Percentiles rank a stretch among this genome's conserved stretches.
Conservation (phyloP, 441 rosid species). For the Rhodomyrtus psidioides region DNA sequence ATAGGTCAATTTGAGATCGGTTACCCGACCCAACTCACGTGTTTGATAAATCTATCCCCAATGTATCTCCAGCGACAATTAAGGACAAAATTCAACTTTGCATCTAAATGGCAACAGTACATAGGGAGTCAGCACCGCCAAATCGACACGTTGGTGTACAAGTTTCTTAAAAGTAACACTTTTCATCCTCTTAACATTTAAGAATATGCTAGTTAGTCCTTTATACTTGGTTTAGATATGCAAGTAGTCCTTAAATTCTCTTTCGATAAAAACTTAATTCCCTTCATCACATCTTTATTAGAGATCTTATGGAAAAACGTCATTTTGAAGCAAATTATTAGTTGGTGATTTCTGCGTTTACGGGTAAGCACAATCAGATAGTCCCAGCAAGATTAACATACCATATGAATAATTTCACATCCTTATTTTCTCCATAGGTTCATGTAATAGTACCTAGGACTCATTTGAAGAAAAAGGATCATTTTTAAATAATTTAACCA, state of each 20-base stretch:
- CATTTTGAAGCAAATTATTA: not conserved
- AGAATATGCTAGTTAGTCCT: not conserved
- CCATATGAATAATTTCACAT: not conserved
- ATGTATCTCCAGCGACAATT: not conserved
- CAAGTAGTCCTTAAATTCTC: not conserved
- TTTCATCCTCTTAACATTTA: not conserved
- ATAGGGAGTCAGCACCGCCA: not conserved
- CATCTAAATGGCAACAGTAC: not conserved
- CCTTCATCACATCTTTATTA: not conserved
- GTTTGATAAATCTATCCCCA: no score
- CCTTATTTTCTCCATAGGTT: not conserved
- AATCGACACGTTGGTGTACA: not conserved
- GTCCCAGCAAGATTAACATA: not conserved
- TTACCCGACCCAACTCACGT: no score
- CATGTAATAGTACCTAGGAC: not conserved
- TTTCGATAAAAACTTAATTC: not conserved
- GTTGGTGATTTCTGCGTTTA: not conserved
- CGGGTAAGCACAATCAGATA: not conserved
- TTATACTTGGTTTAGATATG: not conserved
- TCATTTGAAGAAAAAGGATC: not conserved
- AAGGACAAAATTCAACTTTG: not conserved
- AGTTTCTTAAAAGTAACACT: not conserved
- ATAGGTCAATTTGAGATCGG: no score
- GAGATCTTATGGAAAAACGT: not conserved
- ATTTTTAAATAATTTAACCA: not conserved